phyloP scores from a whole-genome alignment of 129 eudicot species.

The Rutidosis leptorrhynchoides region DNA sequence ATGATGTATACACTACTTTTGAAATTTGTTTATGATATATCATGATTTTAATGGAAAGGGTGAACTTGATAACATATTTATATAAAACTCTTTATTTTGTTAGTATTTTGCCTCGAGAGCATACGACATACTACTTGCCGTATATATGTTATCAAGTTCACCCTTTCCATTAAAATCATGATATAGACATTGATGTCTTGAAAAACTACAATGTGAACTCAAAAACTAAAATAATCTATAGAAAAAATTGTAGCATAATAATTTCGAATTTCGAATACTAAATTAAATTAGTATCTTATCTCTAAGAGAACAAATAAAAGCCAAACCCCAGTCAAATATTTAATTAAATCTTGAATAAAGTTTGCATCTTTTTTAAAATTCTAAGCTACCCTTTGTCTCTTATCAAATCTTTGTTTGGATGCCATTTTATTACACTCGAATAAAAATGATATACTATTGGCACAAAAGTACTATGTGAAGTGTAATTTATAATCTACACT shows the following conservation, averaged over 20 bases:
- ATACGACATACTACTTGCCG: no score
- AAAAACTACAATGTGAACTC: background rate
- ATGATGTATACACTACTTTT: no score
- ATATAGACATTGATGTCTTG: background rate
- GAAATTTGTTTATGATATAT: no score
- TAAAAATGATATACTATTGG: no score
- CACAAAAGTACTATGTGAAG: no score
- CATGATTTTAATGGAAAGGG: no score
- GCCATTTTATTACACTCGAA: no score
- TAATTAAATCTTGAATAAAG: conserved; percentile 22
- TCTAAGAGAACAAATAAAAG: conserved; percentile 20
- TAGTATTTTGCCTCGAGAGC: no score
- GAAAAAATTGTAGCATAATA: background rate
- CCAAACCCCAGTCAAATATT: conserved; percentile 2
- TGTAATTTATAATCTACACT: no score
- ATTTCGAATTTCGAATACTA: background rate
- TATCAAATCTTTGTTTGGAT: conserved; percentile 22
- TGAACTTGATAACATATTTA: no score
- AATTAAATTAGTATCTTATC: conserved; percentile 13
- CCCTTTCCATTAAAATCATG: background rate
- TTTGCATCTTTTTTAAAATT: conserved; percentile 30
- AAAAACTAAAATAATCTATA: background rate
- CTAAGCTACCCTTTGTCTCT: conserved; percentile 30
- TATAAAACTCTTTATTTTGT: no score
- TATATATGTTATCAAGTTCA: no score